These are phyloP conservation scores for Spatholobus suberectus DNA, from an alignment of 306 rosid genomes.

Conservation along the genomic window DNA sequence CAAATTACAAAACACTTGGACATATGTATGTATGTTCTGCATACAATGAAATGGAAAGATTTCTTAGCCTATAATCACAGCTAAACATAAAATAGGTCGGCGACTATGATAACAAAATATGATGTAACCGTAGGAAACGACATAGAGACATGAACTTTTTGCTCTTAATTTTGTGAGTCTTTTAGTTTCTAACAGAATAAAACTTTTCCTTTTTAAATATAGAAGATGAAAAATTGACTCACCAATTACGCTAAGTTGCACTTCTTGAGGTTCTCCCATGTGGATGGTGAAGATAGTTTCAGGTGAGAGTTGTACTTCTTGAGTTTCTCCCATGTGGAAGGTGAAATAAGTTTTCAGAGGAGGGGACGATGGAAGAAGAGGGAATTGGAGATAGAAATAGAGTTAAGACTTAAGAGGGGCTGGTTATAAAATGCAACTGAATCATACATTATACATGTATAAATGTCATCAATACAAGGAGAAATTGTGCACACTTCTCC, in stretches of 20 bases:
- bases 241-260: slow-evolving; percentile 37
- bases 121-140: background rate
- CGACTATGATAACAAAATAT: background rate
- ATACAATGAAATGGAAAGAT: background rate
- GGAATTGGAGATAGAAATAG: background rate
- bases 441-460: background rate
- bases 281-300: slow-evolving; percentile 18
- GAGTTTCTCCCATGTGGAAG: slow-evolving; percentile 40
- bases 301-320: slow-evolving; percentile 20
- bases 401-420: background rate
- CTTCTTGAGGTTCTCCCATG: slow-evolving; percentile 44
- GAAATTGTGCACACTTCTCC: background rate
- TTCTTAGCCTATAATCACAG: background rate
- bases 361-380: background rate
- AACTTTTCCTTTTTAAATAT: background rate
- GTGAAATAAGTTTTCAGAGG: slow-evolving; percentile 20
- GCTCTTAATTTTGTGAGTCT: background rate
- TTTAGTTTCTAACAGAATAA: background rate
- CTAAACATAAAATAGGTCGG: background rate
- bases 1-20: background rate
- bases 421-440: background rate
- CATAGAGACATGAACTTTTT: background rate
- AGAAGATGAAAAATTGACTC: slow-evolving; percentile 18
- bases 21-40: background rate
- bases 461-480: background rate